Conservation (phyloP, 1,284 basidiomycete species). For the Mixia osmundae region DNA sequence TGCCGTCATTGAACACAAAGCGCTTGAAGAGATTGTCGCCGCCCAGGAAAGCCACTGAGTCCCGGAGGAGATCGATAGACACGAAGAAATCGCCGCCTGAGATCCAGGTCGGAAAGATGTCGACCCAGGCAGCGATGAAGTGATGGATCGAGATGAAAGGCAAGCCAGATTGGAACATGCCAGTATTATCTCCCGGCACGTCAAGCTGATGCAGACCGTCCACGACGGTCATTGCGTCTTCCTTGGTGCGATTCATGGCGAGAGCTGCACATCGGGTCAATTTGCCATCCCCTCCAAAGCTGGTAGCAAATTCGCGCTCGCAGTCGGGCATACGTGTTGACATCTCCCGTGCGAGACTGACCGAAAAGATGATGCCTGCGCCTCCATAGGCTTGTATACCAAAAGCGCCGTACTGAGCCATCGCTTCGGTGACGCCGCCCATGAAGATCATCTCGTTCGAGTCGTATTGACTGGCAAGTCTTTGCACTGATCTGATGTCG, state of each 20-base stretch:
- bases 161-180: constrained; percentile 6
- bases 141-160: constrained; percentile 7
- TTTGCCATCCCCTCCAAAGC: constrained; percentile 7
- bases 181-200: constrained; percentile 7
- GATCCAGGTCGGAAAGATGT: constrained; percentile 5
- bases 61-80: constrained; percentile 1
- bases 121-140: constrained; percentile 6
- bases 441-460: no score
- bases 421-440: constrained; percentile 4
- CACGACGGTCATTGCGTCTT: not conserved
- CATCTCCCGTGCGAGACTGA: constrained; percentile 3
- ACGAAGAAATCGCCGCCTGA: constrained; percentile 1
- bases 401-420: constrained; percentile 1
- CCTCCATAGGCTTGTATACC: constrained; percentile 6
- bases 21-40: constrained; percentile 8
- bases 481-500: constrained; percentile 2
- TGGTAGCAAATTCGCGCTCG: constrained; percentile 4
- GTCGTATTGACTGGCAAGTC: no score
- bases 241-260: not conserved
- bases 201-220: constrained; percentile 2
- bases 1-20: constrained; percentile 5
- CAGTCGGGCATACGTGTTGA: constrained; percentile 5
- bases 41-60: constrained; percentile 3
- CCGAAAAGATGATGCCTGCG: constrained; percentile 3
- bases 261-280: constrained; percentile 6